Evolutionary conservation across 2,329 filamentous ascomycete genomes (phyloP).

Genomic region (Colletotrichum nymphaeae): DNA sequence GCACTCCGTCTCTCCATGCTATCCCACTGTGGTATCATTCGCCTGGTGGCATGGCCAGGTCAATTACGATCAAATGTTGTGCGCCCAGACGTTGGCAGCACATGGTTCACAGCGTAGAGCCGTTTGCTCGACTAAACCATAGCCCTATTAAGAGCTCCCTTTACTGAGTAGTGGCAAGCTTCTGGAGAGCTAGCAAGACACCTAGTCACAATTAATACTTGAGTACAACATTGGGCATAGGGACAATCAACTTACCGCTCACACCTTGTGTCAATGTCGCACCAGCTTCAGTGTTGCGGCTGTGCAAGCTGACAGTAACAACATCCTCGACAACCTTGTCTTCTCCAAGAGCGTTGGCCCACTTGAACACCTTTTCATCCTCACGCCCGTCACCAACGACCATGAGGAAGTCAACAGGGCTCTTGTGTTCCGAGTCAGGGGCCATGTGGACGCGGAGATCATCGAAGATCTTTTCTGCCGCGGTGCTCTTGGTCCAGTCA

Average conservation of each 20-base stretch:
- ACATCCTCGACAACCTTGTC: constrained; percentile 73
- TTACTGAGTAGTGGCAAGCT: constrained; percentile 46
- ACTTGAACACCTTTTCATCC: constrained; percentile 93
- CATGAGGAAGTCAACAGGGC: constrained; percentile 84
- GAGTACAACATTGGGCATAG: rapidly evolving
- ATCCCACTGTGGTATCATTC: constrained; percentile 32
- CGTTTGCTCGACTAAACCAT: not conserved
- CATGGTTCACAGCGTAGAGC: not conserved
- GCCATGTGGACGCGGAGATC: constrained; percentile 58
- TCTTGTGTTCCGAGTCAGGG: constrained; percentile 45
- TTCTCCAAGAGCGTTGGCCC: constrained; percentile 83
- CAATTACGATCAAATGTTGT: constrained; percentile 24
- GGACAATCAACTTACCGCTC: constrained; percentile 73
- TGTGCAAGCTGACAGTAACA: constrained; percentile 87
- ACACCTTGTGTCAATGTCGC: constrained; percentile 91
- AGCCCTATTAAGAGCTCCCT: not conserved
- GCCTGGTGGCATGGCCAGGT: constrained; percentile 31
- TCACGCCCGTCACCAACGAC: constrained; percentile 92
- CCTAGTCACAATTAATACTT: constrained; percentile 42
- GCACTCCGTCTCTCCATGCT: constrained; percentile 18
- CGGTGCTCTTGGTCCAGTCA: constrained; percentile 89
- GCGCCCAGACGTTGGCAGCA: not conserved
- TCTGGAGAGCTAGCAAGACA: constrained; percentile 56
- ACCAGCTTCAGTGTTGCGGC: constrained; percentile 87
- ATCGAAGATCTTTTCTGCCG: constrained; percentile 79